These are phyloP conservation scores for Amniculicola lignicola DNA, from an alignment of 495 filamentous ascomycete genomes.

Conservation along the genomic window DNA sequence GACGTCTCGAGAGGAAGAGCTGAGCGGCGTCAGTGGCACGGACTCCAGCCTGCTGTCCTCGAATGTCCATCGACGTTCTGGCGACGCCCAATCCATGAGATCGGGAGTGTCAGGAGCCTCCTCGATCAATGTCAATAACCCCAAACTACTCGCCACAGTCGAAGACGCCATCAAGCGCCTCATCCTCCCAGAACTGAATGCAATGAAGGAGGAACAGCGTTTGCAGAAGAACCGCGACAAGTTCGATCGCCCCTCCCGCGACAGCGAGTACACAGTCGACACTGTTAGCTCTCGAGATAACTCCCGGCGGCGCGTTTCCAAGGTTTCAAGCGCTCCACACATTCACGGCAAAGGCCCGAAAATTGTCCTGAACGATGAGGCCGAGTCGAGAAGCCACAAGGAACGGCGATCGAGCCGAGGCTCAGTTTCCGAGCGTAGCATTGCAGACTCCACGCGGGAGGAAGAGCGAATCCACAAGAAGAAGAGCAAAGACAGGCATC, in stretches of 20 bases:
- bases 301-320: constrained; percentile 57
- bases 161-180: constrained; percentile 92
- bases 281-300: constrained; percentile 64
- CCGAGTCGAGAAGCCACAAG: constrained; percentile 55
- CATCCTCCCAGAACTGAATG: constrained; percentile 87
- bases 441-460: constrained; percentile 51
- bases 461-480: constrained; percentile 55
- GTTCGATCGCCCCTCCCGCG: constrained; percentile 52
- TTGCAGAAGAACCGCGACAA: constrained; percentile 56
- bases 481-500: constrained; percentile 55
- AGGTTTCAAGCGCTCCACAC: constrained; percentile 68
- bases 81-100: constrained; percentile 70
- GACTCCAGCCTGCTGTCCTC: constrained; percentile 76
- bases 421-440: constrained; percentile 47
- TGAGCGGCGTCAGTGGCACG: constrained; percentile 55
- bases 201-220: constrained; percentile 84
- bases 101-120: constrained; percentile 74
- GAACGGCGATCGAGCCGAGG: constrained; percentile 46
- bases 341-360: constrained; percentile 57
- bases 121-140: constrained; percentile 93
- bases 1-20: constrained; percentile 59
- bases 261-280: constrained; percentile 51
- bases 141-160: constrained; percentile 88
- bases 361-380: constrained; percentile 60
- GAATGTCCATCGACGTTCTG: constrained; percentile 61